Evolutionary conservation across 306 rosid genomes (phyloP), one percentile per base, ranked within the genome.

Genomic region (Prunus mira): DNA sequence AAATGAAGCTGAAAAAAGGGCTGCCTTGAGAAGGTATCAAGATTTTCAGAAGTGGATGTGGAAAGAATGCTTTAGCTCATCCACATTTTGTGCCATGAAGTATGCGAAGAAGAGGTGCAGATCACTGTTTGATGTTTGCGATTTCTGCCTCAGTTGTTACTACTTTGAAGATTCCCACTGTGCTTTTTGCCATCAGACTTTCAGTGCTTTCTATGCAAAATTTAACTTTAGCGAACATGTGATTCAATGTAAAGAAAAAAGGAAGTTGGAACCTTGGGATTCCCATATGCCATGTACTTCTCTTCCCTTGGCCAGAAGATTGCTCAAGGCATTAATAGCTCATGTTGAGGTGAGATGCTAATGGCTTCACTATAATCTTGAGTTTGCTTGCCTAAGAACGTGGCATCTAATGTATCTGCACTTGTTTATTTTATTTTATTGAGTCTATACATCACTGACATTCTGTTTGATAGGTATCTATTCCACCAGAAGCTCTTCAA

Each of bases 1-100:
- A 85, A 89, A 76, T 82, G 97, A 92, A 54, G 77, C 78, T 20
- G 98, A 96, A 87, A 96, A 86, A 87, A 86, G 79, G 76, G 88
- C 90, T 81, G 86, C 97, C 74, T 68, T 87, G 85, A 87, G 76
- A 85, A 89, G 93, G 80, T 96, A 88, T 85, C 91, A 87, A 76
- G 98, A 96, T 82, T 89, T 92, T 82, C 97, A 92, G 58, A 91
- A 88, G 88, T 92, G 99, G 99, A 76, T 86, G 83, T 91, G 91
- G 96, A 89, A 89, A 74, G 98, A 92, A 78, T 88, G 97, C 86
- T 87, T 84, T 28, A 86, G 84, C 84, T 68, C 91, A 54, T 84
- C 93, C 13, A 81, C 79, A 45, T 80, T 91, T 76, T 80, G 85
- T 82, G 93, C 99, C 77, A 83, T 71, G 79, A 91, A 92, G 79